Percentiles rank a stretch among this genome's conserved stretches.
Evolutionary conservation across 306 rosid species (phyloP).

Genomic region (Canavalia ensiformis): DNA sequence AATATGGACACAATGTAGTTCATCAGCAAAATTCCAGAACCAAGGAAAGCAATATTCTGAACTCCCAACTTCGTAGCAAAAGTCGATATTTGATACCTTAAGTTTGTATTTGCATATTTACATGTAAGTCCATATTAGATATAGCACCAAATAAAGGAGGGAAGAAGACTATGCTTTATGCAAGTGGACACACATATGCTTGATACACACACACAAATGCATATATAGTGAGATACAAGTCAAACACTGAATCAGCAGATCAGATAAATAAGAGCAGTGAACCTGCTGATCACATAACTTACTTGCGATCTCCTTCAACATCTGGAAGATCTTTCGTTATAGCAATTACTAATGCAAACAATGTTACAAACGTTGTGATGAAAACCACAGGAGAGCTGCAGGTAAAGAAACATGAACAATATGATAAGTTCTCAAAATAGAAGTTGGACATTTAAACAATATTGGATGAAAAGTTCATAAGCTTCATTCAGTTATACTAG

Average conservation of each 20-base stretch:
- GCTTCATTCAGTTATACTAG: conserved; percentile 25
- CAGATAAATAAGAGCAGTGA: conserved; percentile 42
- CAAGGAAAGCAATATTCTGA: conserved; percentile 86
- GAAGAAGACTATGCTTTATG: conserved; percentile 20
- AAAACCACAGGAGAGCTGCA: conserved; percentile 95
- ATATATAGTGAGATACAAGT: not conserved
- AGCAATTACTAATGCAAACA: conserved; percentile 95
- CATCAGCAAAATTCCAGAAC: conserved; percentile 88
- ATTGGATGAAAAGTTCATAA: conserved; percentile 23
- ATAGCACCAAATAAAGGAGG: not conserved
- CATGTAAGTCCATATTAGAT: conserved; percentile 39
- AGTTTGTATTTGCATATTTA: conserved; percentile 30
- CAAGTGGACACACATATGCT: not conserved
- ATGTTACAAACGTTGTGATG: conserved; percentile 89
- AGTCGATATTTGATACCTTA: conserved; percentile 93
- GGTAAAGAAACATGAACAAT: conserved; percentile 44
- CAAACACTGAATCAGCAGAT: conserved; percentile 21
- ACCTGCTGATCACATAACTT: conserved; percentile 47
- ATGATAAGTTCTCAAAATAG: conserved; percentile 30
- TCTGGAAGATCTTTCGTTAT: conserved; percentile 99
- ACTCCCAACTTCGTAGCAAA: conserved; percentile 96
- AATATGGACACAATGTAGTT: conserved; percentile 79
- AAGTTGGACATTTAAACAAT: not conserved
- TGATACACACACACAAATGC: not conserved
- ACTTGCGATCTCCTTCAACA: conserved; percentile 98